phyloP scores from a whole-genome alignment of 257 asterid species.

The Parsonsia alboflavescens region DNA sequence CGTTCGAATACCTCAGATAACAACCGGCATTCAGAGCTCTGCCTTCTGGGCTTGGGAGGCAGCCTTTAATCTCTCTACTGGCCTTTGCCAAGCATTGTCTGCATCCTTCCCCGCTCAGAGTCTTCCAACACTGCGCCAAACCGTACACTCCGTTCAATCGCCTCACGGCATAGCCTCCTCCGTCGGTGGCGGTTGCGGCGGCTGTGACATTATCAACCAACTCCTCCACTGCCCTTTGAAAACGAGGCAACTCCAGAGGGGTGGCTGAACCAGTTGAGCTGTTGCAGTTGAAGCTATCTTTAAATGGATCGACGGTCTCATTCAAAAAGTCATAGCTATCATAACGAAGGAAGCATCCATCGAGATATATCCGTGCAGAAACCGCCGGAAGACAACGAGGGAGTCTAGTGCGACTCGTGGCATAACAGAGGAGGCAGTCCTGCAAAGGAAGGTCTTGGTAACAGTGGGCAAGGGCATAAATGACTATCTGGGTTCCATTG shows the following conservation, averaged over 20 bases:
- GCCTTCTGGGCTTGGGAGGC: conserved; percentile 74
- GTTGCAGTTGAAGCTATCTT: conserved; percentile 52
- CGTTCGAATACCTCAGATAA: conserved; percentile 72
- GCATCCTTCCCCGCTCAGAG: conserved; percentile 55
- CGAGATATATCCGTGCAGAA: conserved; percentile 64
- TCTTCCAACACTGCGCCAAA: conserved; percentile 88
- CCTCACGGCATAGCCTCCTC: conserved; percentile 40
- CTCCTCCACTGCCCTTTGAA: conserved; percentile 29
- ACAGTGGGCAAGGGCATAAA: conserved; percentile 64
- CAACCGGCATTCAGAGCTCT: conserved; percentile 80
- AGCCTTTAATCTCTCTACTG: conserved; percentile 34
- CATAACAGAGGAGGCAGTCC: conserved; percentile 83
- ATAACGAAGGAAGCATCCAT: conserved; percentile 85
- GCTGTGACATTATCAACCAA: conserved; percentile 45
- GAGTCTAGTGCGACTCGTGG: conserved; percentile 64
- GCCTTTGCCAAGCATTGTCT: conserved; percentile 72
- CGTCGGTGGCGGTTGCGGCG: conserved; percentile 30
- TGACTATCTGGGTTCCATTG: conserved; percentile 15
- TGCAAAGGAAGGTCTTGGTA: conserved; percentile 48
- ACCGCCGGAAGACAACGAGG: conserved; percentile 66
- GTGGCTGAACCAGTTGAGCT: conserved; percentile 14
- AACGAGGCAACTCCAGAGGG: conserved; percentile 22
- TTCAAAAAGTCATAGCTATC: conserved; percentile 47
- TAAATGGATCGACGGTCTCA: conserved; percentile 41
- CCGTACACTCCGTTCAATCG: conserved; percentile 62